Base-by-base conservation (phyloP, 108 stramenopile species). In the Thalassiosira profunda region DNA sequence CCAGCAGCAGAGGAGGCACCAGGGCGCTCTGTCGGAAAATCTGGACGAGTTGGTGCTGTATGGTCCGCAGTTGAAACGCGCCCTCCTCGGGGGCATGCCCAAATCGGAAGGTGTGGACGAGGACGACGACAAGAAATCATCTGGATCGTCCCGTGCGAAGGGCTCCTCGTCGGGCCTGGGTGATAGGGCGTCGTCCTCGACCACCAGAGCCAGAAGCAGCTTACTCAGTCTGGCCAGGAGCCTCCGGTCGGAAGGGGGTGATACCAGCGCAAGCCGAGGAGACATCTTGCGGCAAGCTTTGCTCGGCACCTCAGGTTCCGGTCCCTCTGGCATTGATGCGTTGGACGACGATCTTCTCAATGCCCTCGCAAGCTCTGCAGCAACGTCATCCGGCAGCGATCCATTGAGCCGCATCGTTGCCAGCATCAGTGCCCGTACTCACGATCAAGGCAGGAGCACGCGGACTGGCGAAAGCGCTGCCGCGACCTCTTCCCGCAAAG, bases 261-360 rank as follows among this genome's bases (percentile, higher is more conserved):
- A 82, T 48, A 57, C 41, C 49, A 66, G 70, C 3, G 37, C 74
- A 7, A 79, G 83, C 30, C 46, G 81, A 25, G 64, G 85, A 24
- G 89, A 90, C 12, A 62, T 84, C 10, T 66, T 91, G 33, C 69
- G 77, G 20, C 85, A 89, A 34, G 79, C 79, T 2, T 69, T 82
- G 61, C 73, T 75, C 54, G 84, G 36, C 58, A 70, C 57, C 66
- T 80, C 45, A n/a, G 63, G 67, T 15, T 43, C 24, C 26, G 33
- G 74, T 3, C 24, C 47, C 4, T 56, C 72, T 29, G 87, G 84
- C 30, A 48, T 87, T 47, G 86, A 67, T 36, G 40, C 73, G 23
- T 60, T 84, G 49, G 87, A 73, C 17, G 54, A 68, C 15, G 72
- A 64, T 35, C 63, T 70, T 46, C 47, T 75, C 20, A 63, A 40